These are phyloP conservation scores for Candolleomyces efflorescens DNA, from an alignment of 768 basidiomycete genomes.

Conservation along the genomic window DNA sequence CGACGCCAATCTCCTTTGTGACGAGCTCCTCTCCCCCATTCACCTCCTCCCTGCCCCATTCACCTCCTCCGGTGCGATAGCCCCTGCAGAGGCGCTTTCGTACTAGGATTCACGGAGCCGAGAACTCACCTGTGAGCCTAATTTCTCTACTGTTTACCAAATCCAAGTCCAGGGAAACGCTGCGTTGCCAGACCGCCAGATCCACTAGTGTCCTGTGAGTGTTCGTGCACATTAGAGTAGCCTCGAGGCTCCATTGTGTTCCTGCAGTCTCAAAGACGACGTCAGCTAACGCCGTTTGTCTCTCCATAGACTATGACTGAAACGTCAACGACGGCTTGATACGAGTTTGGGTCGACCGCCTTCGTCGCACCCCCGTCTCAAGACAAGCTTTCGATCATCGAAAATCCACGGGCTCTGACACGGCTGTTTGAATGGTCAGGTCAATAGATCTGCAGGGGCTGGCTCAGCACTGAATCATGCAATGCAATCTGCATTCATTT, in stretches of 20 bases:
- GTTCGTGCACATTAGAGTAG: conserved; percentile 31
- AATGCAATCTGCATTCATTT: conserved; percentile 26
- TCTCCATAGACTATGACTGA: conserved; percentile 18
- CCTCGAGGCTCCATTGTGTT: conserved; percentile 31
- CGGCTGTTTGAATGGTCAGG: conserved; percentile 22
- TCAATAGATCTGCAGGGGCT: conserved; percentile 21
- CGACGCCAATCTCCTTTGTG: conserved; percentile 35
- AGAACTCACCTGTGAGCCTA: conserved; percentile 28
- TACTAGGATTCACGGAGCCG: not conserved
- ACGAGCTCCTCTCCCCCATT: conserved; percentile 35
- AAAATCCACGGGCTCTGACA: conserved; percentile 36
- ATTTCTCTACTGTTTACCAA: conserved; percentile 33
- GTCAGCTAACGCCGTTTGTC: conserved; percentile 29
- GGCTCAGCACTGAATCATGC: not conserved
- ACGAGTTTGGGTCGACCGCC: conserved; percentile 28
- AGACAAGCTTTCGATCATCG: conserved; percentile 35
- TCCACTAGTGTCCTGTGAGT: conserved; percentile 36
- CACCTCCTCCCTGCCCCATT: too few species aligned
- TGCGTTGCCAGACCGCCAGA: conserved; percentile 40
- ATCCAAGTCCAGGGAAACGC: conserved; percentile 32
- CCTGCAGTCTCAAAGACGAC: conserved; percentile 47
- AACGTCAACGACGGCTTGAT: conserved; percentile 24
- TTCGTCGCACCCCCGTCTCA: conserved; percentile 33
- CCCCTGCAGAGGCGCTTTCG: too few species aligned
- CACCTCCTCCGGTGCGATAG: too few species aligned